These are phyloP conservation scores for Diatrype stigma DNA, from an alignment of 2,329 filamentous ascomycete species.

Conservation along the genomic window DNA sequence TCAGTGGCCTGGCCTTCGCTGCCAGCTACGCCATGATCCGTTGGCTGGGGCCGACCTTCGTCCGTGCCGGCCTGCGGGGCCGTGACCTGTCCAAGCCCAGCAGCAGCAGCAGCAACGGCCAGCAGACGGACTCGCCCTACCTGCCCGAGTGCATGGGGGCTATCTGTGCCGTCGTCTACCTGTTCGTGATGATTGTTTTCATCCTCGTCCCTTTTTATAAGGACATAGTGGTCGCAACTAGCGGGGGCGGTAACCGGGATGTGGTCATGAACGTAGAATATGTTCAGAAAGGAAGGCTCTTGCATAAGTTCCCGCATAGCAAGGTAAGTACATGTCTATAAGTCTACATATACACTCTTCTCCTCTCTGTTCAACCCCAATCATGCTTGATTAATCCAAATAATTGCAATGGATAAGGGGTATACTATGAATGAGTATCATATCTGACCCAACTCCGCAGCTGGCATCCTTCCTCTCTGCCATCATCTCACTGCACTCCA, in stretches of 20 bases:
- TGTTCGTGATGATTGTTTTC: slow-evolving; percentile 84
- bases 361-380: no score
- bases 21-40: slow-evolving; percentile 80
- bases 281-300: slow-evolving; percentile 75
- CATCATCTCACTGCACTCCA: slow-evolving; percentile 85
- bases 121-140: no score
- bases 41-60: slow-evolving; percentile 89
- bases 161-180: slow-evolving; percentile 86
- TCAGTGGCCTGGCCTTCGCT: slow-evolving; percentile 80
- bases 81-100: slow-evolving; percentile 77
- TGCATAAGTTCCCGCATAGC: slow-evolving; percentile 90
- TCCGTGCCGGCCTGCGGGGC: slow-evolving; percentile 83
- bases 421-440: no score
- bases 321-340: slow-evolving; percentile 57
- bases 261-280: slow-evolving; percentile 70
- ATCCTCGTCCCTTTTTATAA: slow-evolving; percentile 98
- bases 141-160: slow-evolving; percentile 94
- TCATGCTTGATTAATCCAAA: no score
- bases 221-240: slow-evolving; percentile 92
- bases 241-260: slow-evolving; percentile 87
- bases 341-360: no score
- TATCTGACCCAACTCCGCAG: slow-evolving; percentile 48
- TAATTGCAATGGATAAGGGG: no score
- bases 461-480: slow-evolving; percentile 93
- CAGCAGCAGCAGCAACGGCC: slow-evolving; percentile 31